phyloP scores from a whole-genome alignment of 208 protist species.

The Wallacemonas rigidus region DNA sequence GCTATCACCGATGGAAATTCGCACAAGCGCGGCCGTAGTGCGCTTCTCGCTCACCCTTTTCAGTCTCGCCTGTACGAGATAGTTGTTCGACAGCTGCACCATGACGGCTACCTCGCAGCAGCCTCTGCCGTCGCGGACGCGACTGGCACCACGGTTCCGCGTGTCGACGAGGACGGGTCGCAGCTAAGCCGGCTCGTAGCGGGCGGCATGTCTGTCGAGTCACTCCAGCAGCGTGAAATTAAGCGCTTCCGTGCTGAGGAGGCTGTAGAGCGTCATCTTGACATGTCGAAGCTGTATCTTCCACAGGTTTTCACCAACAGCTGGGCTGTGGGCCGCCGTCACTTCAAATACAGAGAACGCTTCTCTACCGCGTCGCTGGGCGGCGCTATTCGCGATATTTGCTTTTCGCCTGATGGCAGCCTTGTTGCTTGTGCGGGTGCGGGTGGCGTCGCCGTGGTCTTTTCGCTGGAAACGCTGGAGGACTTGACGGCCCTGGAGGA shows the following conservation, averaged over 20 bases:
- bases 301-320: conserved; percentile 57
- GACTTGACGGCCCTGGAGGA: conserved; percentile 67
- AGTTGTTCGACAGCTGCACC: conserved; percentile 79
- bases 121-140: conserved; percentile 75
- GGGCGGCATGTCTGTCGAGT: conserved; percentile 49
- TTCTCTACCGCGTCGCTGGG: conserved; percentile 73
- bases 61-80: conserved; percentile 72
- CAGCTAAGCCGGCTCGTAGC: conserved; percentile 49
- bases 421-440: conserved; percentile 66
- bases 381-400: conserved; percentile 63
- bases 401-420: conserved; percentile 72
- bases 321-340: conserved; percentile 50
- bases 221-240: conserved; percentile 35
- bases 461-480: conserved; percentile 73
- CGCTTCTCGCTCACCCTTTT: conserved; percentile 48
- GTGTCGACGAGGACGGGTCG: conserved; percentile 49
- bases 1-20: conserved; percentile 15
- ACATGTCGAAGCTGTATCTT: conserved; percentile 73
- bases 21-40: conserved; percentile 56
- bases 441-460: conserved; percentile 69
- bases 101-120: conserved; percentile 77
- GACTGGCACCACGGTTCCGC: conserved; percentile 57
- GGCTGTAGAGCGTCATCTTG: conserved; percentile 80
- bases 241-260: conserved; percentile 41
- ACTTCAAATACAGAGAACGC: conserved; percentile 61